phyloP scores from a whole-genome alignment of 345 rosid genomes.

The Pistacia vera region DNA sequence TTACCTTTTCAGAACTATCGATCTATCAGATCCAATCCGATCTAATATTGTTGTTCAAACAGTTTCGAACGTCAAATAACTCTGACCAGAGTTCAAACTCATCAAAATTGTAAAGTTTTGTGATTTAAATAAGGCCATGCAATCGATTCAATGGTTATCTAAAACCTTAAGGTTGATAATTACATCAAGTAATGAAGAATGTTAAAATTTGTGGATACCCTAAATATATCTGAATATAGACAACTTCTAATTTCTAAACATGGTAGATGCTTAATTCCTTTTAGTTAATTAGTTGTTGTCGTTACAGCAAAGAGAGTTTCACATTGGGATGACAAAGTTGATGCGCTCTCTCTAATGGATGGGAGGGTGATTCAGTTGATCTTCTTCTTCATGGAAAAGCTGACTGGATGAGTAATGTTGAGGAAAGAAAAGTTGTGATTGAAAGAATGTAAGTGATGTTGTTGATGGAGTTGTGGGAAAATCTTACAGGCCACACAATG shows the following conservation, averaged over 20 bases:
- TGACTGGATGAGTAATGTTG: conserved; percentile 39
- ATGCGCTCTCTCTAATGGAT: conserved; percentile 47
- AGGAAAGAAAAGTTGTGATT: conserved; percentile 32
- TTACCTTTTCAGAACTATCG: no score
- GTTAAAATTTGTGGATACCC: no score
- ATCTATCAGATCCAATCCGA: no score
- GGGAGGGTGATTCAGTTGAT: conserved; percentile 38
- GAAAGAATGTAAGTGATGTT: conserved; percentile 53
- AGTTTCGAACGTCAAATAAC: no score
- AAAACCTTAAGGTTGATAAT: no score
- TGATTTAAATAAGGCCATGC: no score
- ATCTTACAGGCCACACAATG: conserved; percentile 61
- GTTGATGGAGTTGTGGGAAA: conserved; percentile 77
- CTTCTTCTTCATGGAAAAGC: conserved; percentile 45
- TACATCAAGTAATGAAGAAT: no score
- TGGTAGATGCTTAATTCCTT: neutral
- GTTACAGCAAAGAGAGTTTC: conserved; percentile 54
- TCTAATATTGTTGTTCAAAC: no score
- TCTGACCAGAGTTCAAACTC: no score
- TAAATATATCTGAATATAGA: no score
- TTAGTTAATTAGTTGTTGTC: neutral
- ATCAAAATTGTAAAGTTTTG: no score
- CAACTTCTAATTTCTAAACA: neutral
- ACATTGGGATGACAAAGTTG: conserved; percentile 48
- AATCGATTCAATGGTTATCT: no score